Conservation (phyloP, 345 rosid species). For the Lumnitzera racemosa region DNA sequence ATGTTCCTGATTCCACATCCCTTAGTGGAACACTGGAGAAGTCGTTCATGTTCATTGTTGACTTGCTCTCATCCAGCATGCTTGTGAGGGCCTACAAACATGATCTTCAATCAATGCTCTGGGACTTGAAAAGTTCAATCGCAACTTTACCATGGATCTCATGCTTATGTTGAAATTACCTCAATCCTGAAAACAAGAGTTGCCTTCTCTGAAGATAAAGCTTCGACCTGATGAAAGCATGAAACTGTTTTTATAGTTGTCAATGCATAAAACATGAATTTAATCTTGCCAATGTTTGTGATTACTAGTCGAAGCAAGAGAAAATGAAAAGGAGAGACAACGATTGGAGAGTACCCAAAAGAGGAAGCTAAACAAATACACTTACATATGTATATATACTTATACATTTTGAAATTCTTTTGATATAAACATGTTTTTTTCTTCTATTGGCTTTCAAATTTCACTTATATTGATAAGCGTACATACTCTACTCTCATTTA, state of each 20-base stretch:
- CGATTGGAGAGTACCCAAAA: no score
- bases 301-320: no score
- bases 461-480: no score
- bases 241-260: not conserved
- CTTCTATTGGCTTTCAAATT: no score
- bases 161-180: conserved; percentile 25
- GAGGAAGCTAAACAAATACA: no score
- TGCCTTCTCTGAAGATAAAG: conserved; percentile 90
- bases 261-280: not conserved
- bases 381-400: no score
- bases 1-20: conserved; percentile 61
- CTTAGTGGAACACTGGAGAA: conserved; percentile 24
- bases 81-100: conserved; percentile 62
- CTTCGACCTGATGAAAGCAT: conserved; percentile 58
- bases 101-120: not conserved
- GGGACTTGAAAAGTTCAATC: not conserved
- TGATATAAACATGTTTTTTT: no score
- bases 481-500: no score
- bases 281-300: not conserved
- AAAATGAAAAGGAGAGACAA: no score
- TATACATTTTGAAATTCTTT: no score
- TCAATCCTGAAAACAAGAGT: conserved; percentile 75
- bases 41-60: conserved; percentile 15
- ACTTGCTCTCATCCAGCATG: conserved; percentile 61
- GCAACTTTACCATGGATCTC: not conserved